Conservation (phyloP, 768 basidiomycete genomes). For the Mycena belliarum region DNA sequence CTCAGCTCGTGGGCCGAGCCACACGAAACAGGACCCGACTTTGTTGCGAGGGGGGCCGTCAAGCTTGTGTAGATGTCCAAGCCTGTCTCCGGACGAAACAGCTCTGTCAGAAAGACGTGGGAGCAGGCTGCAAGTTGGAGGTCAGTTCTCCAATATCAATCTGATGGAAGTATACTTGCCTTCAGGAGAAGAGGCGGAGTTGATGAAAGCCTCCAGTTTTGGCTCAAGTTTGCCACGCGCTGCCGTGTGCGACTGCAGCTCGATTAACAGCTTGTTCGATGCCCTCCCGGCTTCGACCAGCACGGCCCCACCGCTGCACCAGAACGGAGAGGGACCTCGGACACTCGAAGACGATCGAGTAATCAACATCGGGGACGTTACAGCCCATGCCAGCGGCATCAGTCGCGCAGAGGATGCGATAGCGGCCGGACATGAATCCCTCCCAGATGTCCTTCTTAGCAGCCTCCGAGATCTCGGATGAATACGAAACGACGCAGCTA, state of each 20-base stretch:
- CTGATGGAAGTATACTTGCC: background rate
- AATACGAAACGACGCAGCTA: slow-evolving; percentile 22
- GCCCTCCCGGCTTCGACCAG: background rate
- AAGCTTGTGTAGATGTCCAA: slow-evolving; percentile 9
- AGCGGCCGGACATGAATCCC: slow-evolving; percentile 15
- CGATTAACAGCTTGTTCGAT: background rate
- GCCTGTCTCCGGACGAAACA: slow-evolving; percentile 15
- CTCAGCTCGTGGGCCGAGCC: slow-evolving; percentile 2
- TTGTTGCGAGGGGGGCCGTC: background rate
- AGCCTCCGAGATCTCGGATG: slow-evolving; percentile 20
- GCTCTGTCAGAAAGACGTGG: slow-evolving; percentile 9
- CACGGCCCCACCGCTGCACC: slow-evolving; percentile 24
- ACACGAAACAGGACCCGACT: slow-evolving; percentile 1
- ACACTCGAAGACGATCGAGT: slow-evolving; percentile 25
- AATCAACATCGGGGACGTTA: slow-evolving; percentile 28
- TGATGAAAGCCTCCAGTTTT: slow-evolving; percentile 16
- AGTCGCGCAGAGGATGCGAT: slow-evolving; percentile 29
- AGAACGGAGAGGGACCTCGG: slow-evolving; percentile 23
- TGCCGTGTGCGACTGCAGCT: background rate
- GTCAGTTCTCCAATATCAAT: background rate
- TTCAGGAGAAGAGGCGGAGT: background rate
- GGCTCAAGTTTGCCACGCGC: slow-evolving; percentile 10
- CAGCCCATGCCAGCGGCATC: slow-evolving; percentile 37
- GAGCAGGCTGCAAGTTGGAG: slow-evolving; percentile 7
- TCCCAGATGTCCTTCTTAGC: slow-evolving; percentile 25